A percentile compares a stretch with the other conserved stretches of the same genome.
Evolutionary conservation across 2,329 filamentous ascomycete genomes (phyloP).

Genomic region (Colletotrichum endophyticum): DNA sequence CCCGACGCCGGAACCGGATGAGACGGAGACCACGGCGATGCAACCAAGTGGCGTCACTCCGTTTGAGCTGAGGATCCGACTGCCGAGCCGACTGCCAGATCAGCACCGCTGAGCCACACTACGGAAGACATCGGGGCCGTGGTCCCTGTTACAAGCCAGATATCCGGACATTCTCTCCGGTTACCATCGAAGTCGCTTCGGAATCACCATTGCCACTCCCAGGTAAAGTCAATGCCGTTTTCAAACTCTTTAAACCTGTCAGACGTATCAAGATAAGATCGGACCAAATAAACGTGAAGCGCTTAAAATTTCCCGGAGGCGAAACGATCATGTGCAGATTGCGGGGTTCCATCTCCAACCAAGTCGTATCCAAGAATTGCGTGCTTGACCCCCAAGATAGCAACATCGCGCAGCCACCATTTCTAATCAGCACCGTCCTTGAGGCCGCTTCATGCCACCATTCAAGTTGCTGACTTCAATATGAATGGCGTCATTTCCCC

Average conservation of each 20-base stretch:
- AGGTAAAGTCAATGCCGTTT: background rate
- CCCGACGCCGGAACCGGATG: background rate
- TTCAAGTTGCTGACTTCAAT: background rate
- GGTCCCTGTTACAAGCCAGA: background rate
- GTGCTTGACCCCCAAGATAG: conserved; percentile 14
- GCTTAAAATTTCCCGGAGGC: background rate
- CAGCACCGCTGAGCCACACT: background rate
- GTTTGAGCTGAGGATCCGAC: background rate
- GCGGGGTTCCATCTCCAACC: background rate
- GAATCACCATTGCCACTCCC: background rate
- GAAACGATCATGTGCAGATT: background rate
- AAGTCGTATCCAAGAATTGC: conserved; percentile 11
- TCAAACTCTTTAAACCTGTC: background rate
- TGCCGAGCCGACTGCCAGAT: background rate
- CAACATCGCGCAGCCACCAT: conserved; percentile 12
- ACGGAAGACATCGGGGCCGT: background rate
- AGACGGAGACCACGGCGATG: background rate
- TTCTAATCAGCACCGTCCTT: conserved; percentile 2
- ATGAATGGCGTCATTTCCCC: conserved; percentile 14
- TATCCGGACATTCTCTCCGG: background rate
- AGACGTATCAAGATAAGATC: background rate
- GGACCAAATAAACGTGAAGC: background rate
- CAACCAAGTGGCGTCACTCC: background rate
- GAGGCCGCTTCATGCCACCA: background rate
- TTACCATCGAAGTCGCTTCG: background rate